Evolutionary conservation across 495 filamentous ascomycete species (phyloP).

Genomic region (Hyaloscypha variabilis): DNA sequence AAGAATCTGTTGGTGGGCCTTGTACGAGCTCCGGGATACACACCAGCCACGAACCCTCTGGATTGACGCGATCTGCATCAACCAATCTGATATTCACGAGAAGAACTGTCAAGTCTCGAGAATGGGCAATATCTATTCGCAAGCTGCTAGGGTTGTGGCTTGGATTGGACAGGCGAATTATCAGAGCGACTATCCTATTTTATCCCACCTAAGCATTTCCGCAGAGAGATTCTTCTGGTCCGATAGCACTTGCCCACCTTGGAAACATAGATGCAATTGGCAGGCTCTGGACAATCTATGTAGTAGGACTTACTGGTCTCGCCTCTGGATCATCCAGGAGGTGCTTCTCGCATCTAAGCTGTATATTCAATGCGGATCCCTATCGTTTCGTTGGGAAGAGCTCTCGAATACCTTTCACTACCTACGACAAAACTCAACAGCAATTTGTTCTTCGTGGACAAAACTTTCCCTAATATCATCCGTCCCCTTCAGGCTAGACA

Average conservation of each 20-base stretch:
- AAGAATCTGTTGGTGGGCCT: background rate
- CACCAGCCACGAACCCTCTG: background rate
- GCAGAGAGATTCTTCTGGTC: background rate
- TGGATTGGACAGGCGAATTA: background rate
- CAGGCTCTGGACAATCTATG: background rate
- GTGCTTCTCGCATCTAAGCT: background rate
- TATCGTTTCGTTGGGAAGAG: background rate
- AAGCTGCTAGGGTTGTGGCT: background rate
- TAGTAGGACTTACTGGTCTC: background rate
- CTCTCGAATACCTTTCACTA: background rate
- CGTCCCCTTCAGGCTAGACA: background rate
- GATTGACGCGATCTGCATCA: background rate
- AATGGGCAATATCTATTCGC: background rate
- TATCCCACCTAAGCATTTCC: background rate
- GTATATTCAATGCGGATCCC: background rate
- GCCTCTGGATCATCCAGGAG: background rate
- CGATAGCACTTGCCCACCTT: background rate
- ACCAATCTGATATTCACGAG: background rate
- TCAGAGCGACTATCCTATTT: background rate
- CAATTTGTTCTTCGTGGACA: background rate
- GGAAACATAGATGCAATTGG: background rate
- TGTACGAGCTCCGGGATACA: background rate
- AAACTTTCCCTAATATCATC: background rate
- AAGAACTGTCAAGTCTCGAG: background rate
- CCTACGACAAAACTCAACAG: background rate